A percentile compares a stretch with the other conserved stretches of the same genome.
Conservation (phyloP, 2,329 filamentous ascomycete genomes). For the Pseudohalonectria lignicola region DNA sequence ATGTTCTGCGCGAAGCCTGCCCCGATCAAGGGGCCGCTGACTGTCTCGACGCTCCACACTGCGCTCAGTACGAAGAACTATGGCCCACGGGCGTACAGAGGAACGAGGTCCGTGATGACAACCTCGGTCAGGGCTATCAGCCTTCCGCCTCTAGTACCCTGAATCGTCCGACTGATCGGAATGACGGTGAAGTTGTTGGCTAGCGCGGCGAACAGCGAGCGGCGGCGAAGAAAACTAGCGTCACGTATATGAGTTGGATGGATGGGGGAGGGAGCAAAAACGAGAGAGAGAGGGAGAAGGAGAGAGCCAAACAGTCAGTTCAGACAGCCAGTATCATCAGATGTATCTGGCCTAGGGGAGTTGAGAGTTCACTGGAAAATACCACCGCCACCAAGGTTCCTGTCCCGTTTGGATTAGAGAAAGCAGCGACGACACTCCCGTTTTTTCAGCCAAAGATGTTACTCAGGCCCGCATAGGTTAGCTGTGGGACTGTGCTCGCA, state of each 20-base stretch:
- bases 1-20: slow-evolving; percentile 41
- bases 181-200: slow-evolving; percentile 30
- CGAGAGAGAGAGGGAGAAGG: no score
- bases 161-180: slow-evolving; percentile 35
- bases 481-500: slow-evolving; percentile 49
- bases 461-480: slow-evolving; percentile 33
- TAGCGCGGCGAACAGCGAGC: slow-evolving; percentile 27
- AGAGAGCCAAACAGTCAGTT: no score
- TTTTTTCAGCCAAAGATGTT: slow-evolving; percentile 22
- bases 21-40: slow-evolving; percentile 38
- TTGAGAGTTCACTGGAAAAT: no score
- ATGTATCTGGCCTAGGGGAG: no score
- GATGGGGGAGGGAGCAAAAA: background rate
- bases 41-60: slow-evolving; percentile 45
- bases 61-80: slow-evolving; percentile 21
- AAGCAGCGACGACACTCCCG: no score
- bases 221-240: slow-evolving; percentile 21
- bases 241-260: slow-evolving; percentile 15
- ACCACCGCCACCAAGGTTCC: no score
- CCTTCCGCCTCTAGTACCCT: slow-evolving; percentile 40
- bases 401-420: no score
- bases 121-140: slow-evolving; percentile 33
- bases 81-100: slow-evolving; percentile 13
- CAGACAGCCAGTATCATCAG: no score
- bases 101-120: slow-evolving; percentile 32